These are phyloP conservation scores for Pholiota microspora DNA, from an alignment of 768 basidiomycete genomes.

Conservation along the genomic window DNA sequence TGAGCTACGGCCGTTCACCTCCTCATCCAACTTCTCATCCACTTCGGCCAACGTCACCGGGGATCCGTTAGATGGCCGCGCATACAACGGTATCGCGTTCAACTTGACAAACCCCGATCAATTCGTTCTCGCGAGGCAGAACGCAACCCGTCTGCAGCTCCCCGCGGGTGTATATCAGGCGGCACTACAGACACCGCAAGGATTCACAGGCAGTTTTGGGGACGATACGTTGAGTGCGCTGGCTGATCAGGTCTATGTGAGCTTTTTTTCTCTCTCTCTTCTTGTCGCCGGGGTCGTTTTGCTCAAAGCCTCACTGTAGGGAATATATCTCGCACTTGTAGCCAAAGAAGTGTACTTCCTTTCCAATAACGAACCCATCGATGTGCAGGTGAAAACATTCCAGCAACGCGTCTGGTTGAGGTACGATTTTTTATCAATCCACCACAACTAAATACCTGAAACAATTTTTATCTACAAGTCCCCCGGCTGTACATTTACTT, in stretches of 20 bases:
- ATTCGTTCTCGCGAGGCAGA: slow-evolving; percentile 36
- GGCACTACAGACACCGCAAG: slow-evolving; percentile 35
- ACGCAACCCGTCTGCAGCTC: slow-evolving; percentile 46
- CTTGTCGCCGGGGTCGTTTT: not conserved
- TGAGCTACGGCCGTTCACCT: slow-evolving; percentile 17
- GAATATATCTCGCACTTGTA: slow-evolving; percentile 46
- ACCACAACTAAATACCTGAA: not conserved
- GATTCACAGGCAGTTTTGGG: slow-evolving; percentile 36
- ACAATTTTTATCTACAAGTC: slow-evolving; percentile 27
- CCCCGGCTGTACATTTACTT: slow-evolving; percentile 42
- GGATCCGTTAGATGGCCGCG: slow-evolving; percentile 38
- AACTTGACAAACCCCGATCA: slow-evolving; percentile 38
- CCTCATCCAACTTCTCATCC: slow-evolving; percentile 33
- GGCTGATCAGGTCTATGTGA: slow-evolving; percentile 47
- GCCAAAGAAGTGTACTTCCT: slow-evolving; percentile 54
- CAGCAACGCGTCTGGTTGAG: slow-evolving; percentile 47
- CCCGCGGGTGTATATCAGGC: slow-evolving; percentile 52
- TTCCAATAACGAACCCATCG: slow-evolving; percentile 30
- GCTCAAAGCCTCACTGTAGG: slow-evolving; percentile 23
- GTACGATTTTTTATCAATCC: slow-evolving; percentile 24
- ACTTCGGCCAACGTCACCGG: slow-evolving; percentile 45
- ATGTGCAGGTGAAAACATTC: slow-evolving; percentile 40
- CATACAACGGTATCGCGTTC: slow-evolving; percentile 57
- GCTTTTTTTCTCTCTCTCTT: slow-evolving; percentile 17
- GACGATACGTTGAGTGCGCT: slow-evolving; percentile 34